These are phyloP conservation scores for Mycena chlorophos DNA, from an alignment of 768 basidiomycete genomes.

Conservation along the genomic window DNA sequence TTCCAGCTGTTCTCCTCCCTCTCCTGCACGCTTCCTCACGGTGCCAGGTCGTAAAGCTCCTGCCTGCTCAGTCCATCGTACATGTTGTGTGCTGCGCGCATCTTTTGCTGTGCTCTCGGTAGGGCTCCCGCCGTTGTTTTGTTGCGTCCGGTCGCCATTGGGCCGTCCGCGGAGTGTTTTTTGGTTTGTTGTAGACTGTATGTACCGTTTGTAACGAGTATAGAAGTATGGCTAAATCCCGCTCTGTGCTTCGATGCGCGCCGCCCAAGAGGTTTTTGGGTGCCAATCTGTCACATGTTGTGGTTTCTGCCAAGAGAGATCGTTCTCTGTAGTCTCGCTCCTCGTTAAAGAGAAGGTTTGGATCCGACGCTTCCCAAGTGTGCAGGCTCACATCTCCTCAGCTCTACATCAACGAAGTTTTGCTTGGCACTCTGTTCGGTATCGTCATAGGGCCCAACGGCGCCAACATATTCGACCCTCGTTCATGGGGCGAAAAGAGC, in stretches of 20 bases:
- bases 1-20: neutral
- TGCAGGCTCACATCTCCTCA: slow-evolving; percentile 26
- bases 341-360: slow-evolving; percentile 78
- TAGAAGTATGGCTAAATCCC: no score
- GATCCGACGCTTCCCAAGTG: neutral
- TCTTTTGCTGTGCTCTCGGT: no score
- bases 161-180: no score
- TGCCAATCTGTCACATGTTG: slow-evolving; percentile 30
- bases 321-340: slow-evolving; percentile 85
- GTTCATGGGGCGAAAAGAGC: slow-evolving; percentile 59
- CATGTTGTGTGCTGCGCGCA: no score
- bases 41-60: neutral
- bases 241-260: no score
- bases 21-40: neutral
- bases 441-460: slow-evolving; percentile 71
- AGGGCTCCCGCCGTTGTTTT: no score
- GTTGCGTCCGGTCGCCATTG: no score
- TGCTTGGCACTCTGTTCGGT: slow-evolving; percentile 78
- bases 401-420: slow-evolving; percentile 91
- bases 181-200: no score
- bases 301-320: no score
- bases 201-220: no score
- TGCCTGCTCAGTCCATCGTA: no score
- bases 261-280: no score
- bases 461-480: slow-evolving; percentile 72